phyloP scores from a whole-genome alignment of 208 protist genomes.

The Leishmania amazonensis region DNA sequence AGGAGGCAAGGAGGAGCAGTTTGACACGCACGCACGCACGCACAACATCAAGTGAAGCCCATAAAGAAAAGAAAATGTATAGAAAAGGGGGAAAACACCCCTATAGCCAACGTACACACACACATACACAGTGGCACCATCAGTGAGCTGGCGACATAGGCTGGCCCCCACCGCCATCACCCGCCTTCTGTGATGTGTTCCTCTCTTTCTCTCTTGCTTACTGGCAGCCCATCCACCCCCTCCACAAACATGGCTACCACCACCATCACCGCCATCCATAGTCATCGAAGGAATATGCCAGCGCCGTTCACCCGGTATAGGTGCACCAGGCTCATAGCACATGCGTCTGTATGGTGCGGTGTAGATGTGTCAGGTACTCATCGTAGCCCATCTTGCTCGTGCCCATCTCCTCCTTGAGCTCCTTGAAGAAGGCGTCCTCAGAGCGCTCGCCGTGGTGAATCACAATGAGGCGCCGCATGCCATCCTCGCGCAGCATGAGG shows the following conservation, averaged over 20 bases:
- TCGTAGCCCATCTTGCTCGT: slow-evolving; percentile 55
- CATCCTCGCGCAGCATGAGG: slow-evolving; percentile 67
- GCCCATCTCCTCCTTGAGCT: slow-evolving; percentile 75
- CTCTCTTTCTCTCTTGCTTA: neutral
- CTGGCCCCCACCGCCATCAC: neutral
- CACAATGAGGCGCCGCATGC: slow-evolving; percentile 82
- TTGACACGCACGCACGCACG: neutral
- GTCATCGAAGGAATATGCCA: neutral
- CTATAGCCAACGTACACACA: too few species aligned
- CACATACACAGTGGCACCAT: neutral
- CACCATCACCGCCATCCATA: neutral
- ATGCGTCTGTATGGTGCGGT: slow-evolving; percentile 60
- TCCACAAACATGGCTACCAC: neutral
- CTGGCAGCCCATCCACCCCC: neutral
- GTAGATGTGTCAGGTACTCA: slow-evolving; percentile 69
- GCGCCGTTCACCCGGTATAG: neutral
- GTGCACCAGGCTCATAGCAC: slow-evolving; percentile 26
- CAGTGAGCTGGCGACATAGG: neutral
- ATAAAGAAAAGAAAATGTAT: neutral
- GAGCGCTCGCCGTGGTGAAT: slow-evolving; percentile 73
- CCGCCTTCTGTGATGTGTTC: neutral
- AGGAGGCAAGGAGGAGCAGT: slow-evolving; percentile 2
- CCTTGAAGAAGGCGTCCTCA: slow-evolving; percentile 84
- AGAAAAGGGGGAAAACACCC: neutral
- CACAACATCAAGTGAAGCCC: neutral